Conservation (phyloP, 345 rosid genomes). For the Ceriops tagal region DNA sequence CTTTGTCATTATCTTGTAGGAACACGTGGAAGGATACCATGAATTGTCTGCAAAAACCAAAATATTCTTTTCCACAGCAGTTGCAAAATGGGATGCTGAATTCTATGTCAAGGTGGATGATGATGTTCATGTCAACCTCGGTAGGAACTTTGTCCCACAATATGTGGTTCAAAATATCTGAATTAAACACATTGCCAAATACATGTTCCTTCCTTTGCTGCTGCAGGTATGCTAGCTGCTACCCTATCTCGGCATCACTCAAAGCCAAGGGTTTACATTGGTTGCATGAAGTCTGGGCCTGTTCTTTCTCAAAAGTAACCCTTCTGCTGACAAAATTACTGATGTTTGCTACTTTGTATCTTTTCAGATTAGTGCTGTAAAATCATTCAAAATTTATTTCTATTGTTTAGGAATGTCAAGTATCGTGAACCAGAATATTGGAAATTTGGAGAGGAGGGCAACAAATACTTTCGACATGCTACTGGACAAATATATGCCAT, state of each 20-base stretch:
- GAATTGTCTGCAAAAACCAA: conserved; percentile 97
- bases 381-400: conserved; percentile 5
- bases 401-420: conserved; percentile 65
- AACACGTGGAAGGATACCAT: conserved; percentile 96
- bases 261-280: conserved; percentile 87
- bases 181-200: neutral
- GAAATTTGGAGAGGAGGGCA: conserved; percentile 98
- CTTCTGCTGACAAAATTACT: neutral
- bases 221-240: conserved; percentile 73
- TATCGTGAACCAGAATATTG: conserved; percentile 97
- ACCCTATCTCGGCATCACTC: conserved; percentile 85
- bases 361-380: neutral
- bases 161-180: neutral
- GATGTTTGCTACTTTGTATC: conserved; percentile 6
- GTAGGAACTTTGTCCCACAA: conserved; percentile 33
- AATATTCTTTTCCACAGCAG: conserved; percentile 82
- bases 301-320: conserved; percentile 88
- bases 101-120: conserved; percentile 95
- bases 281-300: conserved; percentile 99
- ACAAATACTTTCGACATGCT: conserved; percentile 94
- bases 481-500: conserved; percentile 97
- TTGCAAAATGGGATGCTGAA: conserved; percentile 95
- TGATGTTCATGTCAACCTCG: conserved; percentile 98
- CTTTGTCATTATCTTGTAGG: conserved; percentile 40
- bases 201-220: conserved; percentile 10